Evolutionary conservation across 495 filamentous ascomycete genomes (phyloP).

Genomic region (Jackrogersella multiformis): DNA sequence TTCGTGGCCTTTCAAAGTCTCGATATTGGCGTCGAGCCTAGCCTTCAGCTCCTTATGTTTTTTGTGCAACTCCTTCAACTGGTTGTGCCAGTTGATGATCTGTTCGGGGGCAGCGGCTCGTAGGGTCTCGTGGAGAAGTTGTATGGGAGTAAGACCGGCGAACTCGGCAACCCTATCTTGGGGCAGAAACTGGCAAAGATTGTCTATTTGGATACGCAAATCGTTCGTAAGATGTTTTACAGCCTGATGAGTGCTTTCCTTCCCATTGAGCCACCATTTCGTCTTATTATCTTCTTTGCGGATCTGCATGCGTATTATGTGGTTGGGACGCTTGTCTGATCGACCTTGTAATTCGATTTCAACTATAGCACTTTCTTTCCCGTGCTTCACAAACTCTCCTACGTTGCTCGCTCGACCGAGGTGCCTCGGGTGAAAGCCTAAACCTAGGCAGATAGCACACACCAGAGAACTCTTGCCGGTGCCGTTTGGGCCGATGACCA

Average conservation of each 20-base stretch:
- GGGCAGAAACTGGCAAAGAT: conserved; percentile 96
- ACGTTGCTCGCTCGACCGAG: conserved; percentile 87
- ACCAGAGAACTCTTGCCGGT: conserved; percentile 98
- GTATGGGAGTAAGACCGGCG: conserved; percentile 81
- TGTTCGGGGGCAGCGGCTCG: conserved; percentile 82
- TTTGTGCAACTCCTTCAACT: conserved; percentile 73
- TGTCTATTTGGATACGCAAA: conserved; percentile 93
- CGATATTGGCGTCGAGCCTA: conserved; percentile 66
- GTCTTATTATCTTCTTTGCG: conserved; percentile 81
- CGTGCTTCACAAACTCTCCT: conserved; percentile 94
- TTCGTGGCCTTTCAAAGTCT: conserved; percentile 71
- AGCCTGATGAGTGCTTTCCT: conserved; percentile 61
- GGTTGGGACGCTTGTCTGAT: conserved; percentile 65
- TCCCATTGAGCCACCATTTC: conserved; percentile 75
- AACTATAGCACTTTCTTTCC: conserved; percentile 76
- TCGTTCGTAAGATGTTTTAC: conserved; percentile 71
- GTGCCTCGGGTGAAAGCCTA: conserved; percentile 84
- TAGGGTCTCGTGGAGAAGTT: conserved; percentile 85
- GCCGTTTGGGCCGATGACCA: conserved; percentile 98
- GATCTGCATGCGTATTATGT: conserved; percentile 77
- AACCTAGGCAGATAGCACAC: conserved; percentile 93
- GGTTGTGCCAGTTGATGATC: conserved; percentile 80
- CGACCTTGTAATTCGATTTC: conserved; percentile 85
- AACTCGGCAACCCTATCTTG: conserved; percentile 98
- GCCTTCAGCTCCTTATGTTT: conserved; percentile 72